Percentiles rank a stretch among this genome's conserved stretches.
Conservation (phyloP, 192 early-diverging fungal genomes). For the Allomyces macrogynus region DNA sequence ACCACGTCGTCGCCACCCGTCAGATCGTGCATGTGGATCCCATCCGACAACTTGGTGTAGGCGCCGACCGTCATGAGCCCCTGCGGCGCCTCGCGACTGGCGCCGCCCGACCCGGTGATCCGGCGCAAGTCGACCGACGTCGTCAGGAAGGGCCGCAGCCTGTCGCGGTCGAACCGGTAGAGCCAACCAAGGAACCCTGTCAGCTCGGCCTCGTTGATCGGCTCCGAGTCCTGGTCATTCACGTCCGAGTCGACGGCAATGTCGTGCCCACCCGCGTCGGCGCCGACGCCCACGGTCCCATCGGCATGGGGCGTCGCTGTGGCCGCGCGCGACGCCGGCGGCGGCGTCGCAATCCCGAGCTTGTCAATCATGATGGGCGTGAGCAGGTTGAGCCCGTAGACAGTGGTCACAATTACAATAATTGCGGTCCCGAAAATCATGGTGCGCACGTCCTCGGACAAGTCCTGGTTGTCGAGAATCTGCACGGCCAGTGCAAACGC, state of each 20-base stretch:
- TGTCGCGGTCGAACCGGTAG: not conserved
- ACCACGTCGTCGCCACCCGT: not conserved
- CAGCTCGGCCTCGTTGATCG: not conserved
- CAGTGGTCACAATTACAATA: constrained; percentile 32
- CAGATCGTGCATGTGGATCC: not conserved
- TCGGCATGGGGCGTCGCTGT: not conserved
- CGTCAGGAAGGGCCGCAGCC: not conserved
- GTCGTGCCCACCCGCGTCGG: not conserved
- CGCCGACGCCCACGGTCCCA: not conserved
- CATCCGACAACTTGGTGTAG: not conserved
- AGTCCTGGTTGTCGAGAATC: constrained; percentile 30
- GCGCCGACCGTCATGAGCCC: not conserved
- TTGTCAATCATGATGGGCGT: constrained; percentile 33
- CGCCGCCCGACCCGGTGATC: not conserved
- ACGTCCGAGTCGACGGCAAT: not conserved
- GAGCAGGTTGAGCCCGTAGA: constrained; percentile 30
- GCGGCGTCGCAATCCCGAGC: constrained; percentile 12
- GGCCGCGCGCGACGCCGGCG: not conserved
- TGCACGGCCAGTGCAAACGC: constrained; percentile 36
- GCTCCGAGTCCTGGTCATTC: too few species aligned
- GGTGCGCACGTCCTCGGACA: constrained; percentile 22
- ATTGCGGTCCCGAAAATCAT: constrained; percentile 37
- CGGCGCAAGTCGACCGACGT: not conserved
- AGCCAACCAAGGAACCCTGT: not conserved
- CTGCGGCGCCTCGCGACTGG: not conserved